These are phyloP conservation scores for Lachancea lanzarotensis DNA, from an alignment of 805 yeast species.

Conservation along the genomic window DNA sequence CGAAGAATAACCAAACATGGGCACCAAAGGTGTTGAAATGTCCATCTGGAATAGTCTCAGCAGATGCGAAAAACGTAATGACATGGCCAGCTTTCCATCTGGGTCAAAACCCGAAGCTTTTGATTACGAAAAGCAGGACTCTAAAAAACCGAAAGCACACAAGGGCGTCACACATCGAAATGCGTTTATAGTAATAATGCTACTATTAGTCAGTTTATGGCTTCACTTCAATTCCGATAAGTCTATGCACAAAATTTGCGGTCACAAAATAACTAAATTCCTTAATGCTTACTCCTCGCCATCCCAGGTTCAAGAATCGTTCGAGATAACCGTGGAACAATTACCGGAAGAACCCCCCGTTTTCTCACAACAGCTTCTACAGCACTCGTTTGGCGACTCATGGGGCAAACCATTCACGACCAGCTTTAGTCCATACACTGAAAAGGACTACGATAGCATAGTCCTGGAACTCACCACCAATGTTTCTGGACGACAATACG, in stretches of 20 bases:
- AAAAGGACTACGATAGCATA: conserved; percentile 44
- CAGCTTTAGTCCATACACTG: conserved; percentile 41
- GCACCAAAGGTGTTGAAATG: conserved; percentile 12
- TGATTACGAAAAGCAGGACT: conserved; percentile 4
- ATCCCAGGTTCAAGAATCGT: conserved; percentile 5
- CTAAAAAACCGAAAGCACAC: not conserved
- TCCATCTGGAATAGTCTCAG: conserved; percentile 6
- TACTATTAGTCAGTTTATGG: not conserved
- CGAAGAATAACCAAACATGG: conserved; percentile 3
- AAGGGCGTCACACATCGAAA: not conserved
- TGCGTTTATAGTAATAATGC: not conserved
- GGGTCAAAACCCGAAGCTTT: not conserved
- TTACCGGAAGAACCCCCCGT: conserved; percentile 30
- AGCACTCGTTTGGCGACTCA: conserved; percentile 48
- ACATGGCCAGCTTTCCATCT: not conserved
- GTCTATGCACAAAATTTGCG: not conserved
- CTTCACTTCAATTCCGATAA: not conserved
- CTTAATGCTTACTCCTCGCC: not conserved
- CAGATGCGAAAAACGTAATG: not conserved
- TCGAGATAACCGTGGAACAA: conserved; percentile 11
- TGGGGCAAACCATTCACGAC: conserved; percentile 52
- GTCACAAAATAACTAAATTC: not conserved
- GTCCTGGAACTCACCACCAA: conserved; percentile 47
- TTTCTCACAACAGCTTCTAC: conserved; percentile 35
- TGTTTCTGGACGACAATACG: conserved; percentile 57